Percentiles rank a stretch among this genome's conserved stretches.
Conservation (phyloP, 768 basidiomycete genomes). For the Steccherinum ochraceum region DNA sequence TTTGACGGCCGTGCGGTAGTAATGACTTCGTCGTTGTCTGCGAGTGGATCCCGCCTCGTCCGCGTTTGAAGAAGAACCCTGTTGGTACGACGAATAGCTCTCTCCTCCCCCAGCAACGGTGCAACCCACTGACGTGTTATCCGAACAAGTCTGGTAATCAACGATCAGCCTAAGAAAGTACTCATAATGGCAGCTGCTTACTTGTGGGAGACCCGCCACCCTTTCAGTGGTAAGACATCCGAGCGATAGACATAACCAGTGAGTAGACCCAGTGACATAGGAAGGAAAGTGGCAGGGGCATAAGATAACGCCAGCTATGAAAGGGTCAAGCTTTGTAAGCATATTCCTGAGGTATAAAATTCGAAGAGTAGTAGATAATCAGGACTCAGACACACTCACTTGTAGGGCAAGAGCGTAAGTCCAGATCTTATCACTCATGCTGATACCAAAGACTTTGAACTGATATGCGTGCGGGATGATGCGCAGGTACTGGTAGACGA, state of each 20-base stretch:
- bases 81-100: constrained; percentile 59
- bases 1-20: constrained; percentile 46
- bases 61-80: constrained; percentile 42
- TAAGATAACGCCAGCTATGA: constrained; percentile 65
- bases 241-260: constrained; percentile 79
- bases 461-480: constrained; percentile 73
- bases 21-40: constrained; percentile 51
- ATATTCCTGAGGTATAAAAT: not conserved
- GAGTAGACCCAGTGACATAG: constrained; percentile 58
- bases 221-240: constrained; percentile 71
- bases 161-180: not conserved
- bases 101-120: constrained; percentile 62
- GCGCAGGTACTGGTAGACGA: constrained; percentile 77
- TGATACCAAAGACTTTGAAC: constrained; percentile 68
- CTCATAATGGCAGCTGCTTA: not conserved
- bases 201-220: constrained; percentile 63
- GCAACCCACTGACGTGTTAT: constrained; percentile 52
- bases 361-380: constrained; percentile 4
- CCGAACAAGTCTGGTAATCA: constrained; percentile 30
- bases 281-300: constrained; percentile 57
- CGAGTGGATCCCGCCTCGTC: constrained; percentile 2
- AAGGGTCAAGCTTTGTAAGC: not conserved
- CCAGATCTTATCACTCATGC: constrained; percentile 72
- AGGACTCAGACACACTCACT: constrained; percentile 33
- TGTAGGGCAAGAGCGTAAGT: constrained; percentile 67